These are phyloP conservation scores for Stromatinia cepivora DNA, from an alignment of 2,329 filamentous ascomycete genomes.

Conservation along the genomic window DNA sequence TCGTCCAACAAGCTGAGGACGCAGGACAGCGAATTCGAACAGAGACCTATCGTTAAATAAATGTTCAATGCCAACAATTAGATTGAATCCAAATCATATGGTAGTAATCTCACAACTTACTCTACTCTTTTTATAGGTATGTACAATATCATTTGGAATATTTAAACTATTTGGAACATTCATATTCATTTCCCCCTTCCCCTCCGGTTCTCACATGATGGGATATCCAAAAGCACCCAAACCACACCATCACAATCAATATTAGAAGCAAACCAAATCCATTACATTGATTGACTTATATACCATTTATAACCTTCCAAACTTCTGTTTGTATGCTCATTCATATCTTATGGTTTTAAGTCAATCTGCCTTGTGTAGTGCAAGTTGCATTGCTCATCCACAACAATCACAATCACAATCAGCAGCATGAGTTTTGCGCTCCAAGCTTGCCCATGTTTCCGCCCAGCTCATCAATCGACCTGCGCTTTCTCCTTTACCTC, in stretches of 20 bases:
- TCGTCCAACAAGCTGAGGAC: background rate
- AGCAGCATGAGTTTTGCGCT: background rate
- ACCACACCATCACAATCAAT: background rate
- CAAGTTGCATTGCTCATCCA: background rate
- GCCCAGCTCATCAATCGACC: slow-evolving; percentile 8
- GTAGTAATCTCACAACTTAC: background rate
- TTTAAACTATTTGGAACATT: background rate
- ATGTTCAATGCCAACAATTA: slow-evolving; percentile 2
- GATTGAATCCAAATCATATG: background rate
- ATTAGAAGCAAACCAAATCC: background rate
- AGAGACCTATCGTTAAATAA: background rate
- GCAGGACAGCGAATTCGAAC: background rate
- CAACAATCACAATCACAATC: background rate
- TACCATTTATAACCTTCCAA: background rate
- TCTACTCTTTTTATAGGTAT: background rate
- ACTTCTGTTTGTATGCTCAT: background rate
- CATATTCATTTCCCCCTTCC: background rate
- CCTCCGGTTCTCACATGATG: background rate
- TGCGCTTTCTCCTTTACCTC: slow-evolving; percentile 28
- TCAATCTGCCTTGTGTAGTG: background rate
- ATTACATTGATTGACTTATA: background rate
- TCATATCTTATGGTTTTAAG: background rate
- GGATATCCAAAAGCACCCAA: background rate
- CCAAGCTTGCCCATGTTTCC: background rate
- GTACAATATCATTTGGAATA: background rate